Percentiles rank a stretch among this genome's conserved stretches.
These are phyloP conservation scores for Pseudogymnoascus sp. DNA, from an alignment of 2,329 filamentous ascomycete species.

Conservation along the genomic window DNA sequence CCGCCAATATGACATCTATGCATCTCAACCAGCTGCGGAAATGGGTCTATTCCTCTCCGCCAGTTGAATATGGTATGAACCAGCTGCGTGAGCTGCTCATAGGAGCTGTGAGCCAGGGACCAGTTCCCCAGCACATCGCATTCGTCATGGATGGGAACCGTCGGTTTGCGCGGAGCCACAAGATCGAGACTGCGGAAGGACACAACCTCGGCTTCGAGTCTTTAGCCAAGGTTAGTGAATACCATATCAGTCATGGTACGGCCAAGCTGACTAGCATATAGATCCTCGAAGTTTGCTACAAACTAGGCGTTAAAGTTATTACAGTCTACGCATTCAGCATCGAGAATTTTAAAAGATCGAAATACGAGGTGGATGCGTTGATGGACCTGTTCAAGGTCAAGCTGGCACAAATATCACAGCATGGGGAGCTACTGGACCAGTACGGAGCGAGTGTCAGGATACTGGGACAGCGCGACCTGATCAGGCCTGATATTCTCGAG, in stretches of 20 bases:
- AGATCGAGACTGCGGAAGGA: constrained; percentile 93
- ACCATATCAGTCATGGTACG: neutral
- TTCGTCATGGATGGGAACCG: constrained; percentile 99
- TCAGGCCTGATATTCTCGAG: constrained; percentile 79
- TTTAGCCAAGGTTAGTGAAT: constrained; percentile 61
- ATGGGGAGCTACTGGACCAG: constrained; percentile 84
- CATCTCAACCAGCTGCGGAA: constrained; percentile 53
- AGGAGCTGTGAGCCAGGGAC: constrained; percentile 79
- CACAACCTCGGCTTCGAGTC: constrained; percentile 95
- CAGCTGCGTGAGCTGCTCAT: constrained; percentile 78
- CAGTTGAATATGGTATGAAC: constrained; percentile 79
- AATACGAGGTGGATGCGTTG: constrained; percentile 90
- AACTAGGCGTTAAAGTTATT: constrained; percentile 90
- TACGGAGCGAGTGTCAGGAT: constrained; percentile 85
- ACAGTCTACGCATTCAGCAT: constrained; percentile 98
- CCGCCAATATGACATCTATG: constrained; percentile 36
- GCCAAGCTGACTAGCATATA: constrained; percentile 26
- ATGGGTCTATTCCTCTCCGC: constrained; percentile 82
- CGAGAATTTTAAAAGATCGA: constrained; percentile 95
- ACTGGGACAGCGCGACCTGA: constrained; percentile 72
- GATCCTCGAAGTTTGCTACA: constrained; percentile 97
- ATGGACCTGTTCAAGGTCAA: constrained; percentile 99
- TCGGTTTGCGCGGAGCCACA: constrained; percentile 78
- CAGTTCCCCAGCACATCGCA: constrained; percentile 90
- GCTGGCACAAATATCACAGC: constrained; percentile 80